Evolutionary conservation across 2,329 filamentous ascomycete genomes (phyloP), one percentile per base, ranked within the genome.

Genomic region (Fusarium nygamai): DNA sequence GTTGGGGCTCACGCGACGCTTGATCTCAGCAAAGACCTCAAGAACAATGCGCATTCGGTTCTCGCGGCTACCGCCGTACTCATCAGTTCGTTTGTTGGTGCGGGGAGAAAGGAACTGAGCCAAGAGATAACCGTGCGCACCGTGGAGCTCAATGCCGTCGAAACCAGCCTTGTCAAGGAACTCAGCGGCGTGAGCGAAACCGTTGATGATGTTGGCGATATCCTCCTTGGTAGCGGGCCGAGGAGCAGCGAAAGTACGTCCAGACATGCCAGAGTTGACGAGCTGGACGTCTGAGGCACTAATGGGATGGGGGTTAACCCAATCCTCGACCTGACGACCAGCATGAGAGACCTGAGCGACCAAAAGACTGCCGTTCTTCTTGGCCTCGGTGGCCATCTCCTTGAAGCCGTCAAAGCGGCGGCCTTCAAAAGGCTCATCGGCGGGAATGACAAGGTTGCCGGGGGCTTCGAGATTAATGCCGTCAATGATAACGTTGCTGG

Each of bases 191-290:
- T 73, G 76, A 87, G 87, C 43, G 20, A 73, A 73, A 9, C 71
- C 71, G n/a, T 73, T 67, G 19, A 73, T 60, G 12, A 73, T 38
- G 8, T 31, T 51, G 22, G 57, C 47, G 13, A 73, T 73, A 5
- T 73, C 71, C 22, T 74, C 71, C 36, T 73, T 67, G 20, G 71
- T 74, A 5, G 71, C 71, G 1, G 71, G 36, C 22, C 62, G 31
- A 2, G 71, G 67, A 88, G 78, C 78, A 83, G 73, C 54, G 84
- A 81, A 73, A 24, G 22, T 57, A 14, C 48, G 50, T 14, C 85
- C 84, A 61, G 86, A 82, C 8, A 90, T 89, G 0, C 88, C 88
- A 77, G 88, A 88, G 77, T 88, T 69, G 90, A 86, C 7, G 88
- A 83, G 67, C 27, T 71, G 76, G 86, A 92, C 76, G 0, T 89